These are phyloP conservation scores for Sugiyamaella grinbergsii DNA, from an alignment of 1,139 yeast genomes.

Conservation along the genomic window DNA sequence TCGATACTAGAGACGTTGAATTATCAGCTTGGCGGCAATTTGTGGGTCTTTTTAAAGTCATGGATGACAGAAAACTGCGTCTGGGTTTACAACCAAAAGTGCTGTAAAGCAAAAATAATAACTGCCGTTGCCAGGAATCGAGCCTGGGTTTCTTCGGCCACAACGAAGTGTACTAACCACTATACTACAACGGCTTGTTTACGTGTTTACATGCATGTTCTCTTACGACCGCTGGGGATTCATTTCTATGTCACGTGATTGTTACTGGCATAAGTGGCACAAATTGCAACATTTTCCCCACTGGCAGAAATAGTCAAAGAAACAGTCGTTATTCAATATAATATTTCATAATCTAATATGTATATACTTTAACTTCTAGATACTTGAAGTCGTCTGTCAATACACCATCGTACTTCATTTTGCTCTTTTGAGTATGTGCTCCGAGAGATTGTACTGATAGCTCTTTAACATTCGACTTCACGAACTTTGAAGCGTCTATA, in stretches of 20 bases:
- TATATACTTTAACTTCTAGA: constrained; percentile 18
- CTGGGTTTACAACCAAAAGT: constrained; percentile 1
- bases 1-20: too few relatives aligned
- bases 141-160: constrained; percentile 46
- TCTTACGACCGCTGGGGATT: too few relatives aligned
- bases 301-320: neutral
- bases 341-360: neutral
- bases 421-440: too few relatives aligned
- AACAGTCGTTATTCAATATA: neutral
- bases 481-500: neutral
- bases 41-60: too few relatives aligned
- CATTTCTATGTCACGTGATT: too few relatives aligned
- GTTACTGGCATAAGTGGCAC: too few relatives aligned
- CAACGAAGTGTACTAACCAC: constrained; percentile 19
- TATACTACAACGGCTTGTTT: constrained; percentile 17
- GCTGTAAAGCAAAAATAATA: constrained; percentile 21
- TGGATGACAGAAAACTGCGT: neutral
- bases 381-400: constrained; percentile 10
- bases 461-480: constrained; percentile 2
- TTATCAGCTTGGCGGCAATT: too few relatives aligned
- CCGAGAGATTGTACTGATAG: constrained; percentile 11
- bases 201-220: too few relatives aligned
- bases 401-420: constrained; percentile 11
- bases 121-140: constrained; percentile 44
- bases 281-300: too few relatives aligned